Base-by-base conservation (phyloP, 202 grass and related monocot genomes). In the Dendrocalamus latiflorus region DNA sequence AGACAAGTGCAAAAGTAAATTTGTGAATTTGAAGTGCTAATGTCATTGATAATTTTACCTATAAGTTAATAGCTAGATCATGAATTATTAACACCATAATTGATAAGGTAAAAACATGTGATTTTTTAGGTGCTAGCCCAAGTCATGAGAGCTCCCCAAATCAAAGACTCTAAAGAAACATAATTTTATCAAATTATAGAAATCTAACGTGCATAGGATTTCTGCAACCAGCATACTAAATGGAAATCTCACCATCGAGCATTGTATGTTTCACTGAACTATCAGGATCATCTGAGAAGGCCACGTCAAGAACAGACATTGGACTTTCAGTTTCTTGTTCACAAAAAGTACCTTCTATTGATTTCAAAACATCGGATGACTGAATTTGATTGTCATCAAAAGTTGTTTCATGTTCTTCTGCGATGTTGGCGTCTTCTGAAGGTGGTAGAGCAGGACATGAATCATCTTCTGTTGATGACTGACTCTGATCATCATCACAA, bases 291-390 rank as follows among this genome's bases (percentile, higher is more conserved):
- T 93, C 86, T 78, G 73, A 78, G 82, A 92, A 92, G 49, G 28
- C 28, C 74, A 65, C 33, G 33, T 91, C 84, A 84, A 97, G 90
- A 89, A 94, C 84, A 73, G 84, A 93, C 16, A 86, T 82, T 56
- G 87, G 86, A 58, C 82, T 98, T 77, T 89, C 82, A 75, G 83
- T 86, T 82, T 82, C 71, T 87, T 71, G 81, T 72, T 86, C 75
- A 59, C 74, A 82, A 47, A 39, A 78, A 17, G 53, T 85, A 88
- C 82, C 79, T 83, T 94, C 48, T 64, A 10, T 77, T 66, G 71
- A 59, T 20, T 86, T 72, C 36, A 57, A 54, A 84, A 67, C 43
- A 25, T 71, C 67, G 54, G 73, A 80, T 48, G 79, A 54, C 2
- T 79, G 68, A 22, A 58, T 55, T 56, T 86, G 71, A 12, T 53